These are phyloP conservation scores for Eucalyptus paniculata DNA, from an alignment of 345 rosid species.

Conservation along the genomic window DNA sequence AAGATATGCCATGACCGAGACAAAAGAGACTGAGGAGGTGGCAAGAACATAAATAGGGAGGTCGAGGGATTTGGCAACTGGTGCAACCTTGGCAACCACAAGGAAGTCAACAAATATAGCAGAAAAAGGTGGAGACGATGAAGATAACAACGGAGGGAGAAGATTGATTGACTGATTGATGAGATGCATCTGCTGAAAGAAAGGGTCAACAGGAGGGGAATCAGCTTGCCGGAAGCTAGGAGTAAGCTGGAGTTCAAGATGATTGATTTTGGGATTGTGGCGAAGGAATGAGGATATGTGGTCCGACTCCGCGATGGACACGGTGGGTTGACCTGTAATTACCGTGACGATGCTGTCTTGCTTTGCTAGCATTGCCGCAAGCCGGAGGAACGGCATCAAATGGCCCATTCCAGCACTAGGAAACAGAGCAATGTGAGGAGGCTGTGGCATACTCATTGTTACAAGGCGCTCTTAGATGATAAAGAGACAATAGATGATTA, in stretches of 20 bases:
- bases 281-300: constrained; percentile 15
- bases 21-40: neutral
- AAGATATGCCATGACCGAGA: neutral
- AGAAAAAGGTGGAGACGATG: neutral
- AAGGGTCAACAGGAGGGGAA: constrained; percentile 13
- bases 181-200: constrained; percentile 11
- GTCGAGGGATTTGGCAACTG: neutral
- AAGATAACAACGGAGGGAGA: neutral
- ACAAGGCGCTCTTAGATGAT: neutral
- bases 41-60: neutral
- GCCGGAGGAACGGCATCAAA: constrained; percentile 25
- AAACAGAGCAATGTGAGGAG: constrained; percentile 20
- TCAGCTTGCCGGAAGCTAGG: neutral
- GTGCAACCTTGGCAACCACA: neutral
- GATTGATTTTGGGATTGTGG: constrained; percentile 9
- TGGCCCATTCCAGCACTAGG: constrained; percentile 37
- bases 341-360: constrained; percentile 17
- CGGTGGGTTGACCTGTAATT: constrained; percentile 14
- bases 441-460: neutral
- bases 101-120: neutral
- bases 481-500: neutral
- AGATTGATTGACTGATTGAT: constrained; percentile 12
- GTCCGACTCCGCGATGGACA: constrained; percentile 20
- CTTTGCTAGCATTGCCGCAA: constrained; percentile 12
- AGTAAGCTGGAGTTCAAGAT: constrained; percentile 4